These are phyloP conservation scores for Heliocybe sulcata DNA, from an alignment of 1,284 basidiomycete genomes.

Conservation along the genomic window DNA sequence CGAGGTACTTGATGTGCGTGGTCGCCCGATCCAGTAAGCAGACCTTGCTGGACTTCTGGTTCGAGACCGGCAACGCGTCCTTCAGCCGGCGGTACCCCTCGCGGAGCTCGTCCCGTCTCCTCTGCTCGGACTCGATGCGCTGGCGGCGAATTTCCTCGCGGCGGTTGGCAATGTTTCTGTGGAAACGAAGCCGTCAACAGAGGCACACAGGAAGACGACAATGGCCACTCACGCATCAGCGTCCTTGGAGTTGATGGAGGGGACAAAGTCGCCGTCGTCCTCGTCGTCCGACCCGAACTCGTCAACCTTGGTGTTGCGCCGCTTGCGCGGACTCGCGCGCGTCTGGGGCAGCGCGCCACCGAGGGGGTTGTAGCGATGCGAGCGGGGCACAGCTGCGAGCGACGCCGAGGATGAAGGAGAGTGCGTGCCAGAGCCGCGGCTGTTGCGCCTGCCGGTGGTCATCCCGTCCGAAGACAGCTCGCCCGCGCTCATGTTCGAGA, in stretches of 20 bases:
- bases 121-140: constrained; percentile 83
- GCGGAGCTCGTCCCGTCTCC: constrained; percentile 79
- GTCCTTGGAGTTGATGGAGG: constrained; percentile 27
- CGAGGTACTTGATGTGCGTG: constrained; percentile 73
- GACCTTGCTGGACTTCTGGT: constrained; percentile 86
- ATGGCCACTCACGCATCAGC: constrained; percentile 38
- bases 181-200: background rate
- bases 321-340: constrained; percentile 28
- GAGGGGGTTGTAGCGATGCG: constrained; percentile 71
- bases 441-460: constrained; percentile 47
- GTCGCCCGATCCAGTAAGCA: constrained; percentile 79
- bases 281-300: constrained; percentile 56
- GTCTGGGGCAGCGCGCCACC: constrained; percentile 38
- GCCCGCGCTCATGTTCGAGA: constrained; percentile 61
- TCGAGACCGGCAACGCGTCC: constrained; percentile 76
- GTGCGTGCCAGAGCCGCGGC: constrained; percentile 57
- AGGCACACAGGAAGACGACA: background rate
- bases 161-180: constrained; percentile 30
- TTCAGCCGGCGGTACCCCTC: constrained; percentile 83
- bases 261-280: constrained; percentile 59
- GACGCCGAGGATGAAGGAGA: constrained; percentile 48
- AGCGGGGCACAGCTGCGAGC: constrained; percentile 57
- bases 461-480: constrained; percentile 66
- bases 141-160: constrained; percentile 81
- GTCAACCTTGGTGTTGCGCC: constrained; percentile 50